phyloP scores from a whole-genome alignment of 2,329 filamentous ascomycete species.

The Xylariomycetidae sp. region DNA sequence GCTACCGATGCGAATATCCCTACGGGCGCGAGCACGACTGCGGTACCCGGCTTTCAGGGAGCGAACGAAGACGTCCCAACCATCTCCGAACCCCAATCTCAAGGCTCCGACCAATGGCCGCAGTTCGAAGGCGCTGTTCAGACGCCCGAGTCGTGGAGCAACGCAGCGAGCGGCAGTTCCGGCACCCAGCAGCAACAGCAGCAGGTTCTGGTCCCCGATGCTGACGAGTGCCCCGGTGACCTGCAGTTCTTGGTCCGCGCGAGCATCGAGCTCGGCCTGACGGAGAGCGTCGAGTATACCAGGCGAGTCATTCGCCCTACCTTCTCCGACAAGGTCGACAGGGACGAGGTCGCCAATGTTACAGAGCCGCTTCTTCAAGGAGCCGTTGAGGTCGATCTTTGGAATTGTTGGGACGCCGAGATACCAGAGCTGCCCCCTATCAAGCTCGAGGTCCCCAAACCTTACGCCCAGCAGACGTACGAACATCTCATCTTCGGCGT shows the following conservation, averaged over 20 bases:
- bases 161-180: no score
- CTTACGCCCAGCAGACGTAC: constrained; percentile 37
- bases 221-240: constrained; percentile 17
- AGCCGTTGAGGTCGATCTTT: constrained; percentile 26
- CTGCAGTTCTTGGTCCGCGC: constrained; percentile 22
- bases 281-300: constrained; percentile 36
- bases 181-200: constrained; percentile 7
- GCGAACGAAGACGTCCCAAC: no score
- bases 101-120: no score
- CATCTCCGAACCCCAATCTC: no score
- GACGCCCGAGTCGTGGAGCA: neutral
- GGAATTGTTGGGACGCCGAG: constrained; percentile 20
- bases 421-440: constrained; percentile 36
- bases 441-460: constrained; percentile 38
- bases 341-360: constrained; percentile 32
- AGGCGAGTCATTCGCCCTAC: constrained; percentile 38
- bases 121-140: no score
- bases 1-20: no score
- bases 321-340: constrained; percentile 27
- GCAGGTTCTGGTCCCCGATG: constrained; percentile 7
- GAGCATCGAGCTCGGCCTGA: constrained; percentile 27
- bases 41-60: no score
- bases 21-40: no score
- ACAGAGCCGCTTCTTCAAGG: constrained; percentile 30
- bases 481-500: constrained; percentile 52